Conservation (phyloP, 805 yeast genomes). For the Pichia nakasei region DNA sequence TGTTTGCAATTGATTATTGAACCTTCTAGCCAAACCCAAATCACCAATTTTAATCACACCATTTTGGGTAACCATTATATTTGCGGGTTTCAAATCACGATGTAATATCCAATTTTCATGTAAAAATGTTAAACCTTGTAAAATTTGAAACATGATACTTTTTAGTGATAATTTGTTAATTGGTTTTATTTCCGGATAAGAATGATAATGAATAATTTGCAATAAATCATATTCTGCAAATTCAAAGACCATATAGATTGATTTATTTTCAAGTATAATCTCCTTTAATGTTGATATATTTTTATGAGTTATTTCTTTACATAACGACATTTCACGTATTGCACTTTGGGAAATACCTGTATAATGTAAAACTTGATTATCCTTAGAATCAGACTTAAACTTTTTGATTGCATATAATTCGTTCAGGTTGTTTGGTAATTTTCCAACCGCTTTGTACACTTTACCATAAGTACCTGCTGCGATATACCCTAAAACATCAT, state of each 20-base stretch:
- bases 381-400: conserved; percentile 89
- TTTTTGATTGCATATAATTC: conserved; percentile 80
- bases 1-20: conserved; percentile 79
- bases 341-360: conserved; percentile 96
- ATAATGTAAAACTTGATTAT: conserved; percentile 72
- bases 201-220: conserved; percentile 89
- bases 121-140: conserved; percentile 82
- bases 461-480: conserved; percentile 98
- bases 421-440: conserved; percentile 19
- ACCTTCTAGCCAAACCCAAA: conserved; percentile 82
- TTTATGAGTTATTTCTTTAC: conserved; percentile 74
- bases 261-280: conserved; percentile 76
- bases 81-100: conserved; percentile 94
- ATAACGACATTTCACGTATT: conserved; percentile 90
- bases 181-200: conserved; percentile 75
- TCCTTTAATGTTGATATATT: conserved; percentile 77
- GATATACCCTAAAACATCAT: conserved; percentile 86
- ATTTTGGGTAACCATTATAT: conserved; percentile 84
- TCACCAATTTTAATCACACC: conserved; percentile 97
- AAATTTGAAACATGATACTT: conserved; percentile 84
- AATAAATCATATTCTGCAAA: conserved; percentile 92
- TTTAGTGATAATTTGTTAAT: conserved; percentile 75
- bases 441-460: conserved; percentile 77
- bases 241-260: conserved; percentile 91
- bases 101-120: conserved; percentile 97